phyloP scores from a whole-genome alignment of 2,329 filamentous ascomycete genomes.

The Exophiala phaeomuriformis region DNA sequence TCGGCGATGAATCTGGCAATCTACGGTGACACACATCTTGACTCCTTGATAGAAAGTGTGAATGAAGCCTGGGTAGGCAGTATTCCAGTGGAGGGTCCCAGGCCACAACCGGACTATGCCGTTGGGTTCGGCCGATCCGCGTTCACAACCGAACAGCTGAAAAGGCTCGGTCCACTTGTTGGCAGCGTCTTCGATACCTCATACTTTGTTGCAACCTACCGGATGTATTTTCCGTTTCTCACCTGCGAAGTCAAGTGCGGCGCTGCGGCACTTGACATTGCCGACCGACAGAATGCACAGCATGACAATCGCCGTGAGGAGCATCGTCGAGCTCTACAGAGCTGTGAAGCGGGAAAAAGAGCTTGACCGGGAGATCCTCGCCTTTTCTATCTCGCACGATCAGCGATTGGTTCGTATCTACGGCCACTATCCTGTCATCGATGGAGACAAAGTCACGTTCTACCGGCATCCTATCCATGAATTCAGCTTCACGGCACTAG shows the following conservation, averaged over 20 bases:
- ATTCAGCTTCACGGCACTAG: conserved; percentile 31
- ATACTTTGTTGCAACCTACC: conserved; percentile 41
- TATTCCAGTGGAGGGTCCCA: conserved; percentile 27
- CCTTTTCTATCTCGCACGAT: conserved; percentile 40
- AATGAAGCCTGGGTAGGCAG: conserved; percentile 32
- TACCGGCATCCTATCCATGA: conserved; percentile 35
- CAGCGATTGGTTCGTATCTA: conserved; percentile 34
- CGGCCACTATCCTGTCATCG: conserved; percentile 37
- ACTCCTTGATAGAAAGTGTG: conserved; percentile 31
- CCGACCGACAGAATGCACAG: conserved; percentile 31
- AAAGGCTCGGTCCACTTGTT: conserved; percentile 36
- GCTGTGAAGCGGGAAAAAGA: conserved; percentile 29
- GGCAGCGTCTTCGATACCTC: conserved; percentile 36
- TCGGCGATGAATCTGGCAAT: conserved; percentile 31
- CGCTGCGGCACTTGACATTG: conserved; percentile 29
- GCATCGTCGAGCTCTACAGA: conserved; percentile 27
- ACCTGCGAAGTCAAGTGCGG: conserved; percentile 45
- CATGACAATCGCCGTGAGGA: conserved; percentile 33
- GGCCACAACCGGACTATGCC: conserved; percentile 33
- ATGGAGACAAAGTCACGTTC: conserved; percentile 31
- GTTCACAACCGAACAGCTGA: conserved; percentile 40
- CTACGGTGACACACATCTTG: conserved; percentile 26
- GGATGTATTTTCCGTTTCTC: conserved; percentile 47
- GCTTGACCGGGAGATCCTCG: conserved; percentile 38
- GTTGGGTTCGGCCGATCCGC: conserved; percentile 32